Evolutionary conservation across 495 filamentous ascomycete species (phyloP).

Genomic region (Neurospora cerealis): DNA sequence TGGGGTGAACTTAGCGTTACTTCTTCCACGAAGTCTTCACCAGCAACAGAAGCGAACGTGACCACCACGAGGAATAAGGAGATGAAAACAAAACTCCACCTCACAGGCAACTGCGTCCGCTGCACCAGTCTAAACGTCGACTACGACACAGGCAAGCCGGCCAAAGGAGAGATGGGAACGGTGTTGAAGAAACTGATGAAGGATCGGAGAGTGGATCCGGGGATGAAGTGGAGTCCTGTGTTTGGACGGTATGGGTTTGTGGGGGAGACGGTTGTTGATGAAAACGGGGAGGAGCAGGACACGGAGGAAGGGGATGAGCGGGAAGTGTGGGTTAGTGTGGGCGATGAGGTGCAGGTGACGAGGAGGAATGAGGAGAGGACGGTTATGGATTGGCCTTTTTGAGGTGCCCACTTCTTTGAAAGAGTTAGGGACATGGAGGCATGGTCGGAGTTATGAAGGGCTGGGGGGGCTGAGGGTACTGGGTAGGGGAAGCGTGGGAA

Average conservation of each 20-base stretch:
- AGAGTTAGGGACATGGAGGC: no score
- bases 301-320: slow-evolving; percentile 41
- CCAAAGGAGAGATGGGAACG: slow-evolving; percentile 50
- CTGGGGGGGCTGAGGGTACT: no score
- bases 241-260: slow-evolving; percentile 79
- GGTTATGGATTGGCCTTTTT: slow-evolving; percentile 35
- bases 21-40: slow-evolving; percentile 17
- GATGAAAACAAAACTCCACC: slow-evolving; percentile 35
- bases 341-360: slow-evolving; percentile 59
- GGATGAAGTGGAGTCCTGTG: slow-evolving; percentile 64
- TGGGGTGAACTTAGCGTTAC: slow-evolving; percentile 58
- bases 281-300: slow-evolving; percentile 60
- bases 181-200: slow-evolving; percentile 69
- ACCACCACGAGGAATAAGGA: neutral
- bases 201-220: slow-evolving; percentile 67
- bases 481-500: no score
- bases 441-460: no score
- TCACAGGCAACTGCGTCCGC: slow-evolving; percentile 74
- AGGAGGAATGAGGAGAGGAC: slow-evolving; percentile 49
- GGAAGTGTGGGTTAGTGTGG: slow-evolving; percentile 33
- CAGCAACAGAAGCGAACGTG: neutral
- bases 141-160: slow-evolving; percentile 61
- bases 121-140: slow-evolving; percentile 78
- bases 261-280: slow-evolving; percentile 15
- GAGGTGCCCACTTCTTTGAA: neutral